These are phyloP conservation scores for Alternaria novae-zelandiae DNA, from an alignment of 2,329 filamentous ascomycete genomes.

Conservation along the genomic window DNA sequence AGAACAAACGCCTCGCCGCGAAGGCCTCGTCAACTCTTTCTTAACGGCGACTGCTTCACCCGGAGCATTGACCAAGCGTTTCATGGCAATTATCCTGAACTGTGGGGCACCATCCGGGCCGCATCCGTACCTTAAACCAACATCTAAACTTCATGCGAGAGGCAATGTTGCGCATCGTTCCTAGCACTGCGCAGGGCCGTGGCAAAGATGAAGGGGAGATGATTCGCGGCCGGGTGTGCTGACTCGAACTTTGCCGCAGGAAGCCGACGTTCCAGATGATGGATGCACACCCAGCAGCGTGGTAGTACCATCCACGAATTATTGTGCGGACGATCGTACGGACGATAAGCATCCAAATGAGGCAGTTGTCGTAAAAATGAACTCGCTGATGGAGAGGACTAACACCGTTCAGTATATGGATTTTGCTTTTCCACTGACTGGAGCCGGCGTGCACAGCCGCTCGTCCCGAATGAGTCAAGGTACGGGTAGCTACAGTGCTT, in stretches of 20 bases:
- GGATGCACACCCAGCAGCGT: conserved; percentile 3
- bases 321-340: background rate
- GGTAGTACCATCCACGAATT: background rate
- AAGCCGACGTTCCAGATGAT: background rate
- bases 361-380: background rate
- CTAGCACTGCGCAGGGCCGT: background rate
- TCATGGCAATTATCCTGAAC: conserved; percentile 1
- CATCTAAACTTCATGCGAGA: conserved; percentile 2
- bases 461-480: background rate
- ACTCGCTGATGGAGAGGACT: background rate
- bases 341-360: background rate
- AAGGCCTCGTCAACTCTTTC: background rate
- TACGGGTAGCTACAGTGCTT: conserved; percentile 6
- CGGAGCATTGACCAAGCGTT: conserved; percentile 11
- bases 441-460: background rate
- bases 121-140: conserved; percentile 14
- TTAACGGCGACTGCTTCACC: background rate
- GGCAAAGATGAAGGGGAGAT: background rate
- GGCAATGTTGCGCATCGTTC: conserved; percentile 2
- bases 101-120: conserved; percentile 14
- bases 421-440: background rate
- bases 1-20: background rate
- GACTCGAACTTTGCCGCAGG: conserved; percentile 5
- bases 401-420: background rate
- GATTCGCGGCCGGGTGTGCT: background rate